Evolutionary conservation across 83 land plant species (phyloP), one percentile per base, ranked within the genome.

Genomic region (Thuja plicata): DNA sequence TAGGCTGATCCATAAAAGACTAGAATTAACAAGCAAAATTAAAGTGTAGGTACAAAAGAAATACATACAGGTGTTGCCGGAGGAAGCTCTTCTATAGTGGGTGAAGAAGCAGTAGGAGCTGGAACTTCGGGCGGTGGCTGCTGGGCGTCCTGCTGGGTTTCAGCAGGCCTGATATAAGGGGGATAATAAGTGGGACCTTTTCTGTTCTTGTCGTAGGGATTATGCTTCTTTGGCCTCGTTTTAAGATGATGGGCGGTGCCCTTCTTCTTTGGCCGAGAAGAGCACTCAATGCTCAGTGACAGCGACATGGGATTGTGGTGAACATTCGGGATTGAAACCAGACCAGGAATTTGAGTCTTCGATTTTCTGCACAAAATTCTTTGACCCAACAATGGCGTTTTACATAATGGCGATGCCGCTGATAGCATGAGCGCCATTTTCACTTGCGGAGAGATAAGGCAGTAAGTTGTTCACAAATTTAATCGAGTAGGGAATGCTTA

Each of bases 181-280:
- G 90, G 90, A 88, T 93, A 92, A 32, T 57, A 45, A n/a, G 94
- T 93, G 16, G 94, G 94, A 30, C 87, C 76, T 34, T 92, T 90
- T 38, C 94, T 62, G 88, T 90, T 93, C 94, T 89, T 93, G 87
- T 93, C 94, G 52, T 88, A 93, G 16, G 89, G 92, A 37, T 89
- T 46, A 87, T 84, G 93, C 94, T 93, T 93, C 92, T 90, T 93
- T 46, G 94, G 94, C 83, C 94, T 52, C 40, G 92, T 77, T 88
- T 93, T 93, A 84, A 60, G 57, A 41, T 93, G 94, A 86, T 93
- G 94, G 54, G 94, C 94, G 11, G 94, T 92, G 37, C 90, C 90
- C 89, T 93, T 93, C 94, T 93, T 93, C 91, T 85, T 89, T 10
- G 94, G 92, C 35, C 92, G 90, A 50, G 92, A 92, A 41, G 94